phyloP scores from a whole-genome alignment of 768 basidiomycete genomes.

The Pleurotus citrinopileatus region DNA sequence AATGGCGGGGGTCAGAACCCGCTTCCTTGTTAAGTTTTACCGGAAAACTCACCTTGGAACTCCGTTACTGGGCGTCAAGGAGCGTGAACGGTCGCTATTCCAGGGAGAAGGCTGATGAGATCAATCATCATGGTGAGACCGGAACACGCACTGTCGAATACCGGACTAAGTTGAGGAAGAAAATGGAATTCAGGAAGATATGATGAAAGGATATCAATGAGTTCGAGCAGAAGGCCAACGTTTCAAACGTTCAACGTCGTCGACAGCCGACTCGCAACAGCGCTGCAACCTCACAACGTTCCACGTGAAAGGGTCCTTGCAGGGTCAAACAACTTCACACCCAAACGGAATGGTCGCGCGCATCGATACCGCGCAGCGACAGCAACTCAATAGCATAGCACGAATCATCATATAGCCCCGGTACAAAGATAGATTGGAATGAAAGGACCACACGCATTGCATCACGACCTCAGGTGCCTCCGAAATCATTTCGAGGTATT shows the following conservation, averaged over 20 bases:
- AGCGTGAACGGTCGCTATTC: not conserved
- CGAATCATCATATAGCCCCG: no score
- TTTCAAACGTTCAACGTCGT: not conserved
- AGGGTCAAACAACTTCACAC: not conserved
- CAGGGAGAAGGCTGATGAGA: constrained; percentile 4
- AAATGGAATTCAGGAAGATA: not conserved
- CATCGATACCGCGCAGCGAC: no score
- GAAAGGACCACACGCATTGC: no score
- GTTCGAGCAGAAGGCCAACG: constrained; percentile 2
- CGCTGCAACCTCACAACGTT: not conserved
- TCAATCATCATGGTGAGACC: not conserved
- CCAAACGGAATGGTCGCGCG: no score
- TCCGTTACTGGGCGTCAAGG: constrained; percentile 5
- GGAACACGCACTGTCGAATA: not conserved
- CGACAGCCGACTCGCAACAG: not conserved
- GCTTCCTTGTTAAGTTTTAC: not conserved
- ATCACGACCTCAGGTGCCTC: no score
- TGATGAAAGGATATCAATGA: not conserved
- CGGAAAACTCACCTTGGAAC: constrained; percentile 5
- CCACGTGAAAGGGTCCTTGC: not conserved
- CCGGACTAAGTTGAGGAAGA: not conserved
- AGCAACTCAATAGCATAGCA: no score
- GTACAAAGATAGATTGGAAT: no score
- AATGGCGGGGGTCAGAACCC: not conserved
- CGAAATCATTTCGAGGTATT: no score